phyloP scores from a whole-genome alignment of 305 asterid species.

The Ilex paraguariensis region DNA sequence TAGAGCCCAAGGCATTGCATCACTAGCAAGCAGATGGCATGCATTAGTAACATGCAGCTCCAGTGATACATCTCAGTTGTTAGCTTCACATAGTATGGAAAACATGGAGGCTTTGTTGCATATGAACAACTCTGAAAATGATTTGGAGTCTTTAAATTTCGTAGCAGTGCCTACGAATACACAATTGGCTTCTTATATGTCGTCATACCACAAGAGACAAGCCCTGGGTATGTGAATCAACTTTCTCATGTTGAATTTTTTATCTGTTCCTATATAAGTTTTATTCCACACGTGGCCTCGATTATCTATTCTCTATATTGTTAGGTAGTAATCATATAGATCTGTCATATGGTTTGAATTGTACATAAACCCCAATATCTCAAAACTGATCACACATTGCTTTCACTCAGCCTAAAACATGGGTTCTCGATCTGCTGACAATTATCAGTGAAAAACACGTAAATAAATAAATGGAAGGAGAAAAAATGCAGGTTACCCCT shows the following conservation, averaged over 20 bases:
- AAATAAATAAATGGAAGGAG: too few species aligned
- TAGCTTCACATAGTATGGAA: constrained; percentile 41
- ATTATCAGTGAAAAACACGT: too few species aligned
- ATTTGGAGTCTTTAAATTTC: constrained; percentile 69
- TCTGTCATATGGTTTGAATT: not conserved
- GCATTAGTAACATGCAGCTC: constrained; percentile 63
- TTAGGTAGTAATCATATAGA: not conserved
- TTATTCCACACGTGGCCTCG: not conserved
- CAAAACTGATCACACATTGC: too few species aligned
- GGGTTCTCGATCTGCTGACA: too few species aligned
- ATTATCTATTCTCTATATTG: not conserved
- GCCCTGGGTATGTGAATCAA: constrained; percentile 57
- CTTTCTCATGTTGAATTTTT: not conserved
- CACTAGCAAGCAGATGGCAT: constrained; percentile 78
- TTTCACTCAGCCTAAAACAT: too few species aligned
- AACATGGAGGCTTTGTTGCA: constrained; percentile 27
- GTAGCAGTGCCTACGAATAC: constrained; percentile 40
- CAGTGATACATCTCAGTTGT: constrained; percentile 32
- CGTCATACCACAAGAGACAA: constrained; percentile 78
- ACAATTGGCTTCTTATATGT: constrained; percentile 55
- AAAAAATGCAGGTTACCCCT: too few species aligned
- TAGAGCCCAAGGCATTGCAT: constrained; percentile 79
- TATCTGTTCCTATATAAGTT: not conserved
- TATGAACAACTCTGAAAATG: constrained; percentile 61
- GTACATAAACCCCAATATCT: not conserved